phyloP scores from a whole-genome alignment of 805 yeast genomes.

The Hanseniaspora vineae region DNA sequence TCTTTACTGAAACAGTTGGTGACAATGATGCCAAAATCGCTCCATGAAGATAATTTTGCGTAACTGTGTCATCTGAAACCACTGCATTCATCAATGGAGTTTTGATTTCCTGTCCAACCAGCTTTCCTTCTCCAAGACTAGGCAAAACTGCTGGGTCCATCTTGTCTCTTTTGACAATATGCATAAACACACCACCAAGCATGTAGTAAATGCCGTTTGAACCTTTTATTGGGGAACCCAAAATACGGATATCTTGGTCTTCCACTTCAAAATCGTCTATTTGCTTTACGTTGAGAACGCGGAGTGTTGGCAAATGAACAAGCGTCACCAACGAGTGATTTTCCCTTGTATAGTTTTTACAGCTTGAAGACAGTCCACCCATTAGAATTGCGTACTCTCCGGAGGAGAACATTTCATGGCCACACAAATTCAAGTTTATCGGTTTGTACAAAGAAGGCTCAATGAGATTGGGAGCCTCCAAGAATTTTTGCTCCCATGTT shows the following conservation, averaged over 20 bases:
- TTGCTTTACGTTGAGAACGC: neutral
- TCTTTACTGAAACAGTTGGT: neutral
- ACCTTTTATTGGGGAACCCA: neutral
- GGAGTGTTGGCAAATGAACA: constrained; percentile 1
- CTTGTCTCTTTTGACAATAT: neutral
- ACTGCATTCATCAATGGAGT: neutral
- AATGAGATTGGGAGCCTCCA: constrained; percentile 8
- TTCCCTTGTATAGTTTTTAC: neutral
- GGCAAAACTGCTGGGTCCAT: too few species aligned
- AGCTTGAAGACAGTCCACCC: constrained; percentile 5
- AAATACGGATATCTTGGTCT: neutral
- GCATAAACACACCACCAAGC: neutral
- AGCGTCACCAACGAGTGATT: neutral
- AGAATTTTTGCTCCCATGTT: constrained; percentile 24
- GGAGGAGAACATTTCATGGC: constrained; percentile 8
- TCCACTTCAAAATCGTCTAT: neutral
- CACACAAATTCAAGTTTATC: neutral
- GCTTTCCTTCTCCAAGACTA: neutral
- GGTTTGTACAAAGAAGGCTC: constrained; percentile 4
- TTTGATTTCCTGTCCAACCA: neutral
- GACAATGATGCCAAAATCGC: neutral
- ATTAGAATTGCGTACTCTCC: constrained; percentile 12
- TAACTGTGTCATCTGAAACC: neutral
- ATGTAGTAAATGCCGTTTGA: neutral
- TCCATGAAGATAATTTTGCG: neutral